phyloP scores from a whole-genome alignment of 1,284 basidiomycete genomes.

The Clitocybe nebularis region DNA sequence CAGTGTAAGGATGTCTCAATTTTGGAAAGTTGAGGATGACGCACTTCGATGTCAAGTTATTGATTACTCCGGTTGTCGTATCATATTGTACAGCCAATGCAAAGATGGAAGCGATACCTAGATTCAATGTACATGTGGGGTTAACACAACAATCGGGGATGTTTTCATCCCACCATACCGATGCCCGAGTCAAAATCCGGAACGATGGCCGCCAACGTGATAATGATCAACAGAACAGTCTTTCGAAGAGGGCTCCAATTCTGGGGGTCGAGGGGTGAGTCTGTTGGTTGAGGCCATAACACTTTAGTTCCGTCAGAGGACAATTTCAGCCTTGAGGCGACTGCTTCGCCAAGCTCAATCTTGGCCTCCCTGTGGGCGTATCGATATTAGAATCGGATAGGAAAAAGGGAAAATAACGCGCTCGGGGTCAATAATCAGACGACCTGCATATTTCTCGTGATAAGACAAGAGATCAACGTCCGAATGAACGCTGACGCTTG shows the following conservation, averaged over 20 bases:
- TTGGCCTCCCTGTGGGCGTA: slow-evolving; percentile 21
- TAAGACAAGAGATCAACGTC: slow-evolving; percentile 42
- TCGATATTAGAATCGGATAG: background rate
- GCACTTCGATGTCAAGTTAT: slow-evolving; percentile 60
- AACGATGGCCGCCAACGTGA: slow-evolving; percentile 63
- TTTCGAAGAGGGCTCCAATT: slow-evolving; percentile 52
- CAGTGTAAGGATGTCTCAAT: background rate
- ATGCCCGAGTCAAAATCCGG: slow-evolving; percentile 70
- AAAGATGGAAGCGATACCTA: slow-evolving; percentile 57
- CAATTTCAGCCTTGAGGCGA: slow-evolving; percentile 48
- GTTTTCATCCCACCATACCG: slow-evolving; percentile 29
- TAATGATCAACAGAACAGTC: slow-evolving; percentile 51
- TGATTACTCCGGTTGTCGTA: slow-evolving; percentile 57
- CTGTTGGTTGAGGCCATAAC: slow-evolving; percentile 61
- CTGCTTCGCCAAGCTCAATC: slow-evolving; percentile 45
- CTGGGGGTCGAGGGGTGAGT: slow-evolving; percentile 62
- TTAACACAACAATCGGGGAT: slow-evolving; percentile 1
- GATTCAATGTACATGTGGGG: too few relatives aligned
- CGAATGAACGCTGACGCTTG: background rate
- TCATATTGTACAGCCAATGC: slow-evolving; percentile 53
- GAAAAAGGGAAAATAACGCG: slow-evolving; percentile 23
- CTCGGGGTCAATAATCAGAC: slow-evolving; percentile 60
- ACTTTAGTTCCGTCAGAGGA: slow-evolving; percentile 45
- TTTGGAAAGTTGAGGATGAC: background rate
- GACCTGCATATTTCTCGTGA: slow-evolving; percentile 55